Conservation (phyloP, 805 yeast species). For the Henningerozyma blattae region DNA sequence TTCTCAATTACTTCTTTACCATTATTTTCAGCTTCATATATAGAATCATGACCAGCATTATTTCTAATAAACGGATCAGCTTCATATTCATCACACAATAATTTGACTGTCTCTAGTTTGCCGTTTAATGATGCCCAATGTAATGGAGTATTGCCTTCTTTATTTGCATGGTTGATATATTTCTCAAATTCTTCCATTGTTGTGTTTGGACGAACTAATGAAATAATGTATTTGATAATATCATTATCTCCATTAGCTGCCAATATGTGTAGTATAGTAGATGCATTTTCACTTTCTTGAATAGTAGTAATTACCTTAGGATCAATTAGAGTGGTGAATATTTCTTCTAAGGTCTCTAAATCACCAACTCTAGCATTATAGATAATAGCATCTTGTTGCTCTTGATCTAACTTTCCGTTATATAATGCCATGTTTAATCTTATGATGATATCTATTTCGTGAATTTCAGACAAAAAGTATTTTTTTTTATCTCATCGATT, state of each 20-base stretch:
- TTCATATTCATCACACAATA: constrained; percentile 57
- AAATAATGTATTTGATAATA: constrained; percentile 47
- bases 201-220: constrained; percentile 26
- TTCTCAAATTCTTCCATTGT: constrained; percentile 23
- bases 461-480: too few species aligned
- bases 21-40: constrained; percentile 80
- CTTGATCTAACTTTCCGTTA: constrained; percentile 37
- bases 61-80: constrained; percentile 80
- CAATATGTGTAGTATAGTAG: constrained; percentile 89
- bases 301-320: constrained; percentile 33
- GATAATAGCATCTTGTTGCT: constrained; percentile 72
- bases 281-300: constrained; percentile 49
- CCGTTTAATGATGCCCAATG: constrained; percentile 97
- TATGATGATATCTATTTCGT: too few species aligned
- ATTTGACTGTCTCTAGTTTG: constrained; percentile 55
- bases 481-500: neutral
- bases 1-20: constrained; percentile 66
- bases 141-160: constrained; percentile 83
- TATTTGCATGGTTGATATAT: constrained; percentile 45
- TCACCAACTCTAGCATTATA: constrained; percentile 86
- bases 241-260: constrained; percentile 86
- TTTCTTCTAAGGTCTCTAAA: constrained; percentile 55
- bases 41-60: constrained; percentile 64
- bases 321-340: constrained; percentile 46
- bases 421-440: constrained; percentile 17